Conservation (phyloP, 164 flowering plant genomes). For the Houttuynia cordata region DNA sequence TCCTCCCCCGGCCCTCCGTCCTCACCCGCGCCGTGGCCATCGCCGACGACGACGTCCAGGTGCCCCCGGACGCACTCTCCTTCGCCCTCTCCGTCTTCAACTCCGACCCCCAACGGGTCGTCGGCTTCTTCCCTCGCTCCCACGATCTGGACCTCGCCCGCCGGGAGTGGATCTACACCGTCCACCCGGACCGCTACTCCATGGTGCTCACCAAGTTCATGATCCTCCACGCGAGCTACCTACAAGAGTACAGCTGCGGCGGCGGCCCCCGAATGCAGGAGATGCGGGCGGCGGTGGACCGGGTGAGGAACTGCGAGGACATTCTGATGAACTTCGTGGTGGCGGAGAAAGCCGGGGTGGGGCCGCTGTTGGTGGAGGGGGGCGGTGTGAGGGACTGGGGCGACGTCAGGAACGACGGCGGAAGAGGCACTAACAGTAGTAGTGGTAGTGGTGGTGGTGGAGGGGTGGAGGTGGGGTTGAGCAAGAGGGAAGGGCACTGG, state of each 20-base stretch:
- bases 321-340: slow-evolving; percentile 85
- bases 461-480: slow-evolving; percentile 54
- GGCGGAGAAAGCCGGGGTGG: slow-evolving; percentile 33
- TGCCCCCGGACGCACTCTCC: slow-evolving; percentile 36
- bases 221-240: slow-evolving; percentile 36
- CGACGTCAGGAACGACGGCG: neutral
- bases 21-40: slow-evolving; percentile 57
- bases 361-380: slow-evolving; percentile 63
- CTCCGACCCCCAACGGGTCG: slow-evolving; percentile 27
- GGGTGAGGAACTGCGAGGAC: slow-evolving; percentile 66
- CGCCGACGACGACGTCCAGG: slow-evolving; percentile 80
- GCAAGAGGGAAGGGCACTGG: slow-evolving; percentile 64
- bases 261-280: slow-evolving; percentile 13
- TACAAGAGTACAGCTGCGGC: slow-evolving; percentile 44
- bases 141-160: slow-evolving; percentile 50
- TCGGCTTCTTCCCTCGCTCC: slow-evolving; percentile 72
- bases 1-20: slow-evolving; percentile 48
- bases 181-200: slow-evolving; percentile 60
- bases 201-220: slow-evolving; percentile 75
- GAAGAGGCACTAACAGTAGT: neutral
- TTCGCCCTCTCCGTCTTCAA: slow-evolving; percentile 69
- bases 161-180: slow-evolving; percentile 71
- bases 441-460: slow-evolving; percentile 7
- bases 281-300: slow-evolving; percentile 41
- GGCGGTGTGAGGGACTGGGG: slow-evolving; percentile 28